A percentile compares a stretch with the other conserved stretches of the same genome.
phyloP scores from a whole-genome alignment of 2,329 filamentous ascomycete genomes.

The Fusarium foetens region DNA sequence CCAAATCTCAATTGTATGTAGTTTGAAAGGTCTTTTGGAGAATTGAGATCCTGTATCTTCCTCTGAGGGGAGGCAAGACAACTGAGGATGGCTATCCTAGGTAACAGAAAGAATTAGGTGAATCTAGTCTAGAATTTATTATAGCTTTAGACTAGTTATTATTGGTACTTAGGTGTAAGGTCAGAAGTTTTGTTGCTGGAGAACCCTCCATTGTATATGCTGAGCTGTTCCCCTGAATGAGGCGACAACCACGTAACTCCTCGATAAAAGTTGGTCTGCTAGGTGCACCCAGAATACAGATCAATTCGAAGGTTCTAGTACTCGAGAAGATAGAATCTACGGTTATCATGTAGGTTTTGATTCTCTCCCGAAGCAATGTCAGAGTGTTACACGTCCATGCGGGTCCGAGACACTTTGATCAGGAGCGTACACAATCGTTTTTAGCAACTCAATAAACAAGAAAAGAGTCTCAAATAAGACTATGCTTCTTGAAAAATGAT shows the following conservation, averaged over 20 bases:
- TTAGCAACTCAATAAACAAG: not conserved
- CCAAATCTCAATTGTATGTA: not conserved
- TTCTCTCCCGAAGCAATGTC: not conserved
- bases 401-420: not conserved
- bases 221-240: not conserved
- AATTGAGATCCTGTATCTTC: not conserved
- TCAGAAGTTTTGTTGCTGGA: not conserved
- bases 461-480: accelerated
- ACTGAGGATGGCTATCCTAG: not conserved
- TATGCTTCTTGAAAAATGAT: accelerated
- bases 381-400: not conserved
- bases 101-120: not conserved
- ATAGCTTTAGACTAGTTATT: not conserved
- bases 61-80: not conserved
- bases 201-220: not conserved
- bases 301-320: not conserved
- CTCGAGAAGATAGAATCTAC: accelerated
- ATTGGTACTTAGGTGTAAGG: not conserved
- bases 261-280: no score
- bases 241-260: no score
- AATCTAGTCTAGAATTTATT: no score
- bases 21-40: not conserved
- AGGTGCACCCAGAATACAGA: no score
- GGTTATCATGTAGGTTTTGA: not conserved
- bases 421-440: not conserved